Conservation (phyloP, 768 basidiomycete genomes). For the Mycena venus region DNA sequence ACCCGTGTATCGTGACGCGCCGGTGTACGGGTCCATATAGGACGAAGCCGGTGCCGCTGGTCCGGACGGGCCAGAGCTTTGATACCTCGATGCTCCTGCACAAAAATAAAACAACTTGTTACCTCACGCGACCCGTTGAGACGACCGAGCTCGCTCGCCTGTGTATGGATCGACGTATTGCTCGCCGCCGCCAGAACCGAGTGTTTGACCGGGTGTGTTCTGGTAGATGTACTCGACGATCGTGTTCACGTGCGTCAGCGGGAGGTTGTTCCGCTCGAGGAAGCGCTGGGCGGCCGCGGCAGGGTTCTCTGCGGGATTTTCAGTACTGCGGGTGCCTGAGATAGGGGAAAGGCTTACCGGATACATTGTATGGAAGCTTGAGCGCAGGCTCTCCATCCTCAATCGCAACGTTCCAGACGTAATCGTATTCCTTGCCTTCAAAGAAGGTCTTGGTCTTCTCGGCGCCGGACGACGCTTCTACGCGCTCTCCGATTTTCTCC, state of each 20-base stretch:
- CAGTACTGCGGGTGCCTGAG: conserved; percentile 1
- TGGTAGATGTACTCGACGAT: conserved; percentile 95
- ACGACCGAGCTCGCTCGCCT: conserved; percentile 60
- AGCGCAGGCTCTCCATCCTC: conserved; percentile 92
- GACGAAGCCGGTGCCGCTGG: conserved; percentile 49
- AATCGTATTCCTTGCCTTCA: conserved; percentile 95
- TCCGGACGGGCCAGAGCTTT: conserved; percentile 53
- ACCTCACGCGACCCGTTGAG: conserved; percentile 14
- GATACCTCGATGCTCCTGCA: conserved; percentile 76
- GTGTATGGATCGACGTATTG: conserved; percentile 92
- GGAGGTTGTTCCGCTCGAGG: conserved; percentile 85
- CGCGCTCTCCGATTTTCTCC: conserved; percentile 97
- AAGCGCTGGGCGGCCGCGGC: conserved; percentile 92
- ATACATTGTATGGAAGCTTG: conserved; percentile 93
- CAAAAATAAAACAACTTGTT: conserved; percentile 20
- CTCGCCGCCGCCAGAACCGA: conserved; percentile 66
- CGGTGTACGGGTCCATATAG: conserved; percentile 80
- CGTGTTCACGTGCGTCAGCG: conserved; percentile 86
- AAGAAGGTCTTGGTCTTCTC: conserved; percentile 83
- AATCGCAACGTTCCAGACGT: conserved; percentile 99
- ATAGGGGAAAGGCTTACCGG: conserved; percentile 63
- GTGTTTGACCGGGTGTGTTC: conserved; percentile 83
- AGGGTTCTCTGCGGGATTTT: conserved; percentile 80
- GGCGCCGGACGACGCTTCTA: conserved; percentile 90
- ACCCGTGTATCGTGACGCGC: conserved; percentile 72